Conservation (phyloP, 495 filamentous ascomycete species). For the Penicillium pancosmium region DNA sequence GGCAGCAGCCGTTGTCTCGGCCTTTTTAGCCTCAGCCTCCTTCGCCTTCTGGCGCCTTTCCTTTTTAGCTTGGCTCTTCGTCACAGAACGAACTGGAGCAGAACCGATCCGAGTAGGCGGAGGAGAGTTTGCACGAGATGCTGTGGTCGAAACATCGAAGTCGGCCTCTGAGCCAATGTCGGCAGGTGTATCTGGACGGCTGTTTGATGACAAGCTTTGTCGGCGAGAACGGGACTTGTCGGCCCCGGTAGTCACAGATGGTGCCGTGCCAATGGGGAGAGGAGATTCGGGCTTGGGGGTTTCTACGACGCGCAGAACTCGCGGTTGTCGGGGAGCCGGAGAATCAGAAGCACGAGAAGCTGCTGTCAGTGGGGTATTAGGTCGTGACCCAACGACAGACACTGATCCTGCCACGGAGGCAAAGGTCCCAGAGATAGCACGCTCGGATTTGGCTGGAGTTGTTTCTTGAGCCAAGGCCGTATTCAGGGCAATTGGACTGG, state of each 20-base stretch:
- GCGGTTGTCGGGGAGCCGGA: conserved; percentile 46
- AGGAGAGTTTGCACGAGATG: conserved; percentile 87
- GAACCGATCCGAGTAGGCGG: conserved; percentile 72
- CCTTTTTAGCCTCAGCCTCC: conserved; percentile 63
- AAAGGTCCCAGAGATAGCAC: conserved; percentile 17
- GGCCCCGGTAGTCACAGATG: conserved; percentile 41
- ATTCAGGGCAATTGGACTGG: conserved; percentile 38
- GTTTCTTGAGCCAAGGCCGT: conserved; percentile 29
- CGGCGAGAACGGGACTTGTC: conserved; percentile 56
- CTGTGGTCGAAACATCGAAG: conserved; percentile 72
- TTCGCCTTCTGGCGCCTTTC: conserved; percentile 68
- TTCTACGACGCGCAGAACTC: conserved; percentile 69
- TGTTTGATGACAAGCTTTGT: conserved; percentile 60
- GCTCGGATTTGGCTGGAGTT: conserved; percentile 26
- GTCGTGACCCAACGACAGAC: conserved; percentile 34
- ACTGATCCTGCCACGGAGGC: conserved; percentile 22
- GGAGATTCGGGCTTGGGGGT: conserved; percentile 71
- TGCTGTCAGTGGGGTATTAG: conserved; percentile 43
- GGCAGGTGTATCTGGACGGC: conserved; percentile 77
- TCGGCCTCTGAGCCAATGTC: conserved; percentile 79
- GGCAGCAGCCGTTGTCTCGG: conserved; percentile 52
- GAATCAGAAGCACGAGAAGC: conserved; percentile 52
- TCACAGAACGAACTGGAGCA: conserved; percentile 75
- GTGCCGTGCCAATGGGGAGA: conserved; percentile 36
- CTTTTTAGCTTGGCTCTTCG: conserved; percentile 90